Percentiles rank a stretch among this genome's conserved stretches.
Evolutionary conservation across 1,139 yeast species (phyloP).

Genomic region (Geotrichum siamense): DNA sequence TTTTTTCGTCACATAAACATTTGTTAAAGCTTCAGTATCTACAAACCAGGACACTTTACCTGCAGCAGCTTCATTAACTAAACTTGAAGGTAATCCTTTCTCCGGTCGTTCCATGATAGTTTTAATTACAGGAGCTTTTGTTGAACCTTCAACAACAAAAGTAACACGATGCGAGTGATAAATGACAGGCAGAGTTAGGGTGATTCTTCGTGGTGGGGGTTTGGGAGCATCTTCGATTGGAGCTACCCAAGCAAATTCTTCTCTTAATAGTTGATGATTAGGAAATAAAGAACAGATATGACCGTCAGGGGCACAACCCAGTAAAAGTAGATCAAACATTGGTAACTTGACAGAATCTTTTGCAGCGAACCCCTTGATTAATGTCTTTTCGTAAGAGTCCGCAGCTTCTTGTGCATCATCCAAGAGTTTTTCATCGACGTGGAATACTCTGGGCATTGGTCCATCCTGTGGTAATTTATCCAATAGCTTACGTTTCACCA

Average conservation of each 20-base stretch:
- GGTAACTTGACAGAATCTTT: conserved; percentile 94
- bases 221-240: conserved; percentile 90
- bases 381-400: conserved; percentile 77
- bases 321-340: conserved; percentile 77
- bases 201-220: conserved; percentile 82
- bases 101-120: conserved; percentile 96
- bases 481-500: conserved; percentile 72
- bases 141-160: conserved; percentile 91
- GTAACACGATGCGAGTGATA: conserved; percentile 90
- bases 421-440: conserved; percentile 69
- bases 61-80: conserved; percentile 93
- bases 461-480: conserved; percentile 49
- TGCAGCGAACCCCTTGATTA: conserved; percentile 88
- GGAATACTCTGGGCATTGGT: conserved; percentile 65
- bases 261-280: conserved; percentile 80
- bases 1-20: conserved; percentile 68
- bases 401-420: conserved; percentile 92
- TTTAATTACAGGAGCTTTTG: conserved; percentile 88
- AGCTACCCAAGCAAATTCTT: conserved; percentile 91
- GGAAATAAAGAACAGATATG: conserved; percentile 96
- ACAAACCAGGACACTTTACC: conserved; percentile 98
- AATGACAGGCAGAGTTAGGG: conserved; percentile 89
- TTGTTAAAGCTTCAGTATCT: conserved; percentile 88
- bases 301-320: conserved; percentile 99
- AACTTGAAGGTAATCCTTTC: conserved; percentile 88